Percentiles rank a stretch among this genome's conserved stretches.
Evolutionary conservation across 345 rosid species (phyloP).

Genomic region (Toxicodendron radicans): DNA sequence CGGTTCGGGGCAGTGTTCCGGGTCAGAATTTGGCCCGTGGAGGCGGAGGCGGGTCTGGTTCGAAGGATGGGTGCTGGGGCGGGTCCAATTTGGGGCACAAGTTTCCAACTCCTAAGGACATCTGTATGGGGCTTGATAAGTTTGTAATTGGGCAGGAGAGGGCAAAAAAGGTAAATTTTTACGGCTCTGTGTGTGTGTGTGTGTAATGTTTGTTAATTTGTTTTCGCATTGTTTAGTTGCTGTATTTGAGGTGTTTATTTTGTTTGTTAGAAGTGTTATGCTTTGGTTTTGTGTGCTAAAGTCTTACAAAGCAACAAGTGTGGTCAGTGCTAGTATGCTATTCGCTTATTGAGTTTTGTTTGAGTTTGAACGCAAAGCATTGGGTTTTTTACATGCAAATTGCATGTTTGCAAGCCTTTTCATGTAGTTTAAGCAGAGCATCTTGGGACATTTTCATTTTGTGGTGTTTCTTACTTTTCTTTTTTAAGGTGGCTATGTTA

Average conservation of each 20-base stretch:
- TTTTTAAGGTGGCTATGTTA: background rate
- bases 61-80: slow-evolving; percentile 86
- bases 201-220: slow-evolving; percentile 9
- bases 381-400: background rate
- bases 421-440: background rate
- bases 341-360: background rate
- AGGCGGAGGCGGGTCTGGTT: slow-evolving; percentile 44
- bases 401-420: background rate
- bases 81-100: slow-evolving; percentile 85
- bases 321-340: background rate
- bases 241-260: background rate
- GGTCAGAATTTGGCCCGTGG: slow-evolving; percentile 40
- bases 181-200: background rate
- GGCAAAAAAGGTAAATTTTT: slow-evolving; percentile 78
- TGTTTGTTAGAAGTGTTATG: background rate
- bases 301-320: background rate
- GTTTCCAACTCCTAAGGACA: slow-evolving; percentile 96
- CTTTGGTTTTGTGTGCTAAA: slow-evolving; percentile 3
- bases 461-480: background rate
- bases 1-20: slow-evolving; percentile 46
- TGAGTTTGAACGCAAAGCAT: background rate
- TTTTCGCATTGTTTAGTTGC: background rate
- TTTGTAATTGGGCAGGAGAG: slow-evolving; percentile 97
- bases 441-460: background rate
- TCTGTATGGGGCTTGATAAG: slow-evolving; percentile 86